Conservation (phyloP, 2,329 filamentous ascomycete species). For the Aspergillus sp. region DNA sequence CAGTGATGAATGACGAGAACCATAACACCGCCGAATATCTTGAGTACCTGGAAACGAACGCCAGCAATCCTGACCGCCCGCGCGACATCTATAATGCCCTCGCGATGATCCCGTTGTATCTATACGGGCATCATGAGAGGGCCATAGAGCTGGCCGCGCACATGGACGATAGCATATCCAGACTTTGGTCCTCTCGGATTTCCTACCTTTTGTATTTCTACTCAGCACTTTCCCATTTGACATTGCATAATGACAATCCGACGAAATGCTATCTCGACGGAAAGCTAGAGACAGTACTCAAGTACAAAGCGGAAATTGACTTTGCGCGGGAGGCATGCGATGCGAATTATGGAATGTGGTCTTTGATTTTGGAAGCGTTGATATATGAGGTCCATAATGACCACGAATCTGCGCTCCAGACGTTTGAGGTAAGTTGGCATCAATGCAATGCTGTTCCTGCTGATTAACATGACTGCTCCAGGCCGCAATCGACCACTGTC, state of each 20-base stretch:
- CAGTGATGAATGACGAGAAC: slow-evolving; percentile 55
- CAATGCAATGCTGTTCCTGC: background rate
- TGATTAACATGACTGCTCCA: slow-evolving; percentile 37
- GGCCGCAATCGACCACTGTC: slow-evolving; percentile 60
- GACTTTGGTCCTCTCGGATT: slow-evolving; percentile 48
- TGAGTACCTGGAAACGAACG: slow-evolving; percentile 43
- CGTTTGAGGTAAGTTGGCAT: slow-evolving; percentile 31
- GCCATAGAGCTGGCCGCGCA: slow-evolving; percentile 44
- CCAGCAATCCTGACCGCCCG: slow-evolving; percentile 51
- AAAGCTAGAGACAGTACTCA: slow-evolving; percentile 49
- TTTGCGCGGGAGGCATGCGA: slow-evolving; percentile 54
- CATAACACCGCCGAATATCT: slow-evolving; percentile 55
- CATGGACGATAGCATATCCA: slow-evolving; percentile 42
- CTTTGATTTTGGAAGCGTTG: slow-evolving; percentile 56
- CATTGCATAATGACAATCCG: slow-evolving; percentile 45
- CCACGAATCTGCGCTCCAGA: slow-evolving; percentile 45
- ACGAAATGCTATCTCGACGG: slow-evolving; percentile 44
- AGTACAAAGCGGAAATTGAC: slow-evolving; percentile 55
- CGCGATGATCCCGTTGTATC: slow-evolving; percentile 47
- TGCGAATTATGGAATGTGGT: slow-evolving; percentile 61
- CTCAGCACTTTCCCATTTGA: slow-evolving; percentile 44
- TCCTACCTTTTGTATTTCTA: slow-evolving; percentile 48
- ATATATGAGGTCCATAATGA: slow-evolving; percentile 51
- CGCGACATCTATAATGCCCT: slow-evolving; percentile 57
- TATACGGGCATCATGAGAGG: slow-evolving; percentile 47